phyloP scores from a whole-genome alignment of 352 stramenopile species.

The Pythium periplocum region DNA sequence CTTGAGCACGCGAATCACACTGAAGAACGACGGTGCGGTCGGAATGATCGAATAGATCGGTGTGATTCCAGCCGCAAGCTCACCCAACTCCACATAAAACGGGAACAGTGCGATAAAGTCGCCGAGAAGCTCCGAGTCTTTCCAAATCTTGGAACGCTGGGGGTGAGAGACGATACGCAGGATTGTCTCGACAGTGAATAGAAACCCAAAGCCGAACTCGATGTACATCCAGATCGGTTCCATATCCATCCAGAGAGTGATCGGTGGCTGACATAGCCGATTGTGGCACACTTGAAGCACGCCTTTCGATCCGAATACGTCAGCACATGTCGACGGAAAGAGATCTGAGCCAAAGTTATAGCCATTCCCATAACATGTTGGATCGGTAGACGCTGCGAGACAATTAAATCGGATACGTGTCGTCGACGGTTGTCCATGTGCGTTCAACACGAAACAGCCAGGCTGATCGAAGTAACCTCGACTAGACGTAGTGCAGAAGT shows the following conservation, averaged over 20 bases:
- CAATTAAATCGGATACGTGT: constrained; percentile 27
- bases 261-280: constrained; percentile 31
- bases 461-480: constrained; percentile 17
- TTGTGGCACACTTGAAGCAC: constrained; percentile 28
- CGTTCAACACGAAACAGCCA: constrained; percentile 31
- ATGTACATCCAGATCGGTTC: not conserved
- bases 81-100: too few species aligned
- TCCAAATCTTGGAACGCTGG: too few species aligned
- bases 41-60: too few species aligned
- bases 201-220: too few species aligned
- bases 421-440: constrained; percentile 13
- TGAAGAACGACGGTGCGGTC: too few species aligned
- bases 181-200: too few species aligned
- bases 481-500: constrained; percentile 24
- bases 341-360: constrained; percentile 30
- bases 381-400: constrained; percentile 2
- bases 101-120: too few species aligned
- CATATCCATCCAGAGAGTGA: constrained; percentile 35
- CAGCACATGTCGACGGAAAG: constrained; percentile 17
- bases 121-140: too few species aligned
- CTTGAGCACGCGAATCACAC: too few species aligned
- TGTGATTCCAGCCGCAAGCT: too few species aligned
- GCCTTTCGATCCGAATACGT: constrained; percentile 21
- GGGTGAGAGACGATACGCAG: too few species aligned
- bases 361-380: constrained; percentile 23